phyloP scores from a whole-genome alignment of 495 filamentous ascomycete genomes.

The Friedmanniomyces simplex region DNA sequence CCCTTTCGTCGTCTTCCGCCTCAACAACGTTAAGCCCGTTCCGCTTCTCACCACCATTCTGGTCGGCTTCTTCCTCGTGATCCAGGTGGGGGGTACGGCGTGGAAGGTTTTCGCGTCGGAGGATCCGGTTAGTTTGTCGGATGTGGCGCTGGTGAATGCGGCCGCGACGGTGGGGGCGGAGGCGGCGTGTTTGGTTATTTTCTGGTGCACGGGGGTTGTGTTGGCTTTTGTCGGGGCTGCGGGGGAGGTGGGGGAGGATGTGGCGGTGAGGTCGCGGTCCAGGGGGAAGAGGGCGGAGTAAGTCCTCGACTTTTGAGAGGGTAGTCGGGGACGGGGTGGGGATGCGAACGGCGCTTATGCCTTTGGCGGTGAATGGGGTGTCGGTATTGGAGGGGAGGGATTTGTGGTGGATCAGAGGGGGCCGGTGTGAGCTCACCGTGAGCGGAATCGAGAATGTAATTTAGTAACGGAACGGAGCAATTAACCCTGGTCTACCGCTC shows the following conservation, averaged over 20 bases:
- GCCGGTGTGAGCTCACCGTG: too few species aligned
- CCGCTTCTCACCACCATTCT: not conserved
- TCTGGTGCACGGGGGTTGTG: not conserved
- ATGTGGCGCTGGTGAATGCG: not conserved
- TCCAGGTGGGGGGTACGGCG: not conserved
- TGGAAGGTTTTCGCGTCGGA: not conserved
- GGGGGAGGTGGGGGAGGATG: not conserved
- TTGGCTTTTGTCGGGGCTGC: not conserved
- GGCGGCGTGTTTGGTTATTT: not conserved
- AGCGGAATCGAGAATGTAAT: too few species aligned
- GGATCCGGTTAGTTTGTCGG: not conserved
- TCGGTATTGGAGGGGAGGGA: too few species aligned
- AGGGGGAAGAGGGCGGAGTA: too few species aligned
- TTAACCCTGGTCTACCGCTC: too few species aligned
- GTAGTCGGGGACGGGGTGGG: too few species aligned
- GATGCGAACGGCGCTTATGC: too few species aligned
- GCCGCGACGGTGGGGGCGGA: not conserved
- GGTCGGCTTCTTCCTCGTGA: not conserved
- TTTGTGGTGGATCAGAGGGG: too few species aligned
- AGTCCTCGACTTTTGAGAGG: too few species aligned
- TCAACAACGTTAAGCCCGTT: not conserved
- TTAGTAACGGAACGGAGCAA: too few species aligned
- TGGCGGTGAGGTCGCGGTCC: not conserved
- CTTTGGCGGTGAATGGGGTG: too few species aligned
- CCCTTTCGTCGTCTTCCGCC: constrained; percentile 1